Evolutionary conservation across 139 green algal genomes (phyloP), one percentile per base, ranked within the genome.

Genomic region (Deuterostichococcus epilithicus): DNA sequence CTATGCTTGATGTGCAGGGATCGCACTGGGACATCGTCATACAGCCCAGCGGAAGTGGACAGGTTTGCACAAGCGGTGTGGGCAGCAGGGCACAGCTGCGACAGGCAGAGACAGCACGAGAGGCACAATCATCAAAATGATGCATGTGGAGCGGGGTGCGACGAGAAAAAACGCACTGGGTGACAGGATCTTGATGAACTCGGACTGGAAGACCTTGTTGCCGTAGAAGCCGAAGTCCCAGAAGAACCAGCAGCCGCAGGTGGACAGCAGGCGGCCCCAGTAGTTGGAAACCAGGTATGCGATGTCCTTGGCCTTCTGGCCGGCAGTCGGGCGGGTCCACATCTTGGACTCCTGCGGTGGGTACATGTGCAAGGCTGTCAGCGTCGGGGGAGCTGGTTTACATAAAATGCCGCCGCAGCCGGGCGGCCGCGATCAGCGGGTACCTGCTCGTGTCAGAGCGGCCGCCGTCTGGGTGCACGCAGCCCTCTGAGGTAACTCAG

Each of bases 161-260:
- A 59, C 13, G 34, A 47, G 23, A 44, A 3, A 38, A 5, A 73
- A 38, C 70, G 38, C 74, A 65, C 47, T 68, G 2, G 83, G 83
- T 70, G 79, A 85, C 52, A 88, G 76, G 34, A 86, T 73, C 5
- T 68, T 42, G 26, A 93, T 88, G 82, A 93, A 92, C 0, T 78
- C 39, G 25, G 44, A 75, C 74, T 93, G 85, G 77, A 90, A 88
- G 3, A 94, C 79, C 80, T 93, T 94, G 82, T 90, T 89, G 39
- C 88, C 86, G 33, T 91, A 92, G 76, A 83, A 83, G 30, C 52
- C 52, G 26, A 68, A 73, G n/a, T 77, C 70, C 79, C 79, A 83
- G 25, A 83, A 65, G 74, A 83, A 83, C 79, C 79, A 83, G 79
- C 35, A 38, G 26, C 72, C 72, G 30, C 22, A 28, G 8, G 78